Base-by-base conservation (phyloP, 2,329 filamentous ascomycete genomes). In the Trichoderma harzianum region DNA sequence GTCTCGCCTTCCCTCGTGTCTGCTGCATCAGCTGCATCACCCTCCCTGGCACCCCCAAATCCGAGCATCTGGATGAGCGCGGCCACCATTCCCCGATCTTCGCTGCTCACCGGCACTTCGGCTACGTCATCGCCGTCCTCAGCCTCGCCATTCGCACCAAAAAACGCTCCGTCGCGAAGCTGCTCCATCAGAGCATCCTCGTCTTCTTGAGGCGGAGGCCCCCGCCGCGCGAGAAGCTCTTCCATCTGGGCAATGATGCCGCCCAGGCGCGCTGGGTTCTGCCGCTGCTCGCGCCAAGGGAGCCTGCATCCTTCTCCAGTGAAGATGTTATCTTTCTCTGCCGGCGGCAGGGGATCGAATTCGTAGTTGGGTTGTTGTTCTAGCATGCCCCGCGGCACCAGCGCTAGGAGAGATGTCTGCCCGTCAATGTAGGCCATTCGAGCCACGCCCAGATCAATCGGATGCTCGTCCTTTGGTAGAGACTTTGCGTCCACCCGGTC, bases 291-390 rank as follows among this genome's bases (percentile, higher is more conserved):
- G 7, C 76, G 55, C 85, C 85, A 88, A 0, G 85, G 86, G 51
- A 83, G 76, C 67, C 76, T 77, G 72, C 85, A 83, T 32, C 80
- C 80, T 11, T 81, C 76, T 72, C 82, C 78, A 0, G 84, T 84
- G 74, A 89, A 88, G 11, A 86, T 79, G 73, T 90, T 89, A 10
- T 86, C 82, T 18, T 82, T 81, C 47, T 88, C 82, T 0, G 86
- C 80, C 2, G 94, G 95, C 24, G 94, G 93, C 16, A 97, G 83
- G 1, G 94, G 94, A 78, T 97, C 95, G 26, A 93, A 96, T 21
- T 93, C 89, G 74, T 92, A 90, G 76, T 89, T 94, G 3, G 91
- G 90, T 61, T 90, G 85, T 39, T 86, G 84, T 21, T 87, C 85
- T 12, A 94, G 89, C 76, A 93, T 87, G 10, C 83, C 82, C 1